A percentile compares a stretch with the other conserved stretches of the same genome.
These are phyloP conservation scores for Paxillus involutus DNA, from an alignment of 768 basidiomycete species.

Conservation along the genomic window DNA sequence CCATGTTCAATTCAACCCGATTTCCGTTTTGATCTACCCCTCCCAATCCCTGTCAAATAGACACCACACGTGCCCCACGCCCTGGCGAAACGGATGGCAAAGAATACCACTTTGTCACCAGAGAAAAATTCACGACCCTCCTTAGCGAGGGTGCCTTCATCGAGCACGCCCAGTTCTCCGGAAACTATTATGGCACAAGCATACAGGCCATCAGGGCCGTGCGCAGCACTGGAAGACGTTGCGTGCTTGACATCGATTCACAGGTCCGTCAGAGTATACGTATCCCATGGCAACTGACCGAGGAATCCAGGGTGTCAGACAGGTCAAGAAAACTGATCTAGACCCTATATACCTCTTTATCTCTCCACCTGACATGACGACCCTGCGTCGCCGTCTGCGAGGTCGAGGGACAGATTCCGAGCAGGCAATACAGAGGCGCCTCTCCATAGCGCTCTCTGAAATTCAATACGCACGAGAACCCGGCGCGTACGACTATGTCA, in stretches of 20 bases:
- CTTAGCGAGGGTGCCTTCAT: conserved; percentile 78
- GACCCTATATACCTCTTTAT: conserved; percentile 91
- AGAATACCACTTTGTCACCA: conserved; percentile 83
- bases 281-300: neutral
- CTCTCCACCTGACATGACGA: conserved; percentile 79
- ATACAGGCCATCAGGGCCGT: conserved; percentile 73
- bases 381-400: conserved; percentile 67
- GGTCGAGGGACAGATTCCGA: conserved; percentile 85
- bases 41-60: conserved; percentile 37
- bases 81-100: conserved; percentile 80
- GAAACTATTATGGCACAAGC: conserved; percentile 93
- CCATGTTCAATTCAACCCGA: neutral
- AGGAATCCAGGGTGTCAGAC: conserved; percentile 74
- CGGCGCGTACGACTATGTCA: conserved; percentile 74
- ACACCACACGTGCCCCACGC: conserved; percentile 87
- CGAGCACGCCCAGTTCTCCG: conserved; percentile 91
- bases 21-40: neutral
- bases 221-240: conserved; percentile 67
- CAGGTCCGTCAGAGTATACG: conserved; percentile 57
- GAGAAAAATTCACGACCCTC: conserved; percentile 69
- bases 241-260: conserved; percentile 94
- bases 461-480: conserved; percentile 80
- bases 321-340: conserved; percentile 81
- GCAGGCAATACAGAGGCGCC: conserved; percentile 67
- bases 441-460: conserved; percentile 77